These are phyloP conservation scores for Herpetomonas tarakana DNA, from an alignment of 208 protist species.

Conservation along the genomic window DNA sequence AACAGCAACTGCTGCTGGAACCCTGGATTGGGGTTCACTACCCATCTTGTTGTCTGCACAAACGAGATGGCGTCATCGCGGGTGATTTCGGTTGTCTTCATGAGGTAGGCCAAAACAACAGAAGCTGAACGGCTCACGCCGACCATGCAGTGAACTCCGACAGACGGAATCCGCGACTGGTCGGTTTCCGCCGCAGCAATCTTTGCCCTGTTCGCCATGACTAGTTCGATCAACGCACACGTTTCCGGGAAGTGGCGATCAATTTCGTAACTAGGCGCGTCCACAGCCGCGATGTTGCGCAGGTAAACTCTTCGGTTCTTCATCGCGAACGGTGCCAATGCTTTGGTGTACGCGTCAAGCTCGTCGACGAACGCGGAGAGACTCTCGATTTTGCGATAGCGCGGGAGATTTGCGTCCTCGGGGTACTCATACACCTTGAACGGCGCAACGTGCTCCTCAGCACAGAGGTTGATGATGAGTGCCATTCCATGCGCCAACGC, in stretches of 20 bases:
- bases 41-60: constrained; percentile 44
- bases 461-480: constrained; percentile 74
- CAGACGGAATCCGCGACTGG: constrained; percentile 16
- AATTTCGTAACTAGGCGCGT: constrained; percentile 73
- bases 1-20: constrained; percentile 65
- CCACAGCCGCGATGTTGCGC: constrained; percentile 56
- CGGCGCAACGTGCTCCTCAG: constrained; percentile 30
- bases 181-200: not conserved
- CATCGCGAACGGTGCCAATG: constrained; percentile 9
- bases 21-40: constrained; percentile 73
- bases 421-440: constrained; percentile 54
- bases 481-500: constrained; percentile 28
- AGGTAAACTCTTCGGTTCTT: constrained; percentile 56
- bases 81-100: constrained; percentile 55
- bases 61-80: constrained; percentile 54
- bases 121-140: constrained; percentile 83
- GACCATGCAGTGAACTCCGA: constrained; percentile 83
- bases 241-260: constrained; percentile 58
- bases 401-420: not conserved
- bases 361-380: constrained; percentile 42
- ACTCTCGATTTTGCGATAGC: constrained; percentile 28
- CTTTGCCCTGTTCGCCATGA: constrained; percentile 30
- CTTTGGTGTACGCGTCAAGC: constrained; percentile 42
- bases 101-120: constrained; percentile 83
- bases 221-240: constrained; percentile 61